phyloP scores from a whole-genome alignment of 768 basidiomycete species.

The Podaxis sp. region DNA sequence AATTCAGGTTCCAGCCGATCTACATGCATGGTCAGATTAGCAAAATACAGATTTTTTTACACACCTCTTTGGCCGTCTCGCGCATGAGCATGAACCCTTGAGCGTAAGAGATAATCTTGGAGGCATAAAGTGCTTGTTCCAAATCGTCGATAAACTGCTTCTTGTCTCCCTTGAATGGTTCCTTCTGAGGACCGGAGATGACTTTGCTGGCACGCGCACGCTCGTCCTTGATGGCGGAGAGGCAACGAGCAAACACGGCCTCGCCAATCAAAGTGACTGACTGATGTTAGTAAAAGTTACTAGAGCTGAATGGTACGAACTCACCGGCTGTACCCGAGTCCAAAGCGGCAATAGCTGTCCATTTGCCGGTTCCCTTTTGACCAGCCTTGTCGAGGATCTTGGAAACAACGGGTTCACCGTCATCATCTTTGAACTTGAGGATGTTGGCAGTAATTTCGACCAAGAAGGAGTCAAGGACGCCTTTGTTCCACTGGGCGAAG shows the following conservation, averaged over 20 bases:
- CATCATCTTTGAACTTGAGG: constrained; percentile 94
- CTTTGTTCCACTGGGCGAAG: constrained; percentile 95
- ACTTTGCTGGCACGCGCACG: constrained; percentile 89
- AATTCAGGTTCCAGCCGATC: constrained; percentile 91
- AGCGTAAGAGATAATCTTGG: constrained; percentile 99
- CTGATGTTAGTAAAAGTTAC: constrained; percentile 11
- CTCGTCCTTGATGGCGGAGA: constrained; percentile 96
- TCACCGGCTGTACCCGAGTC: constrained; percentile 84
- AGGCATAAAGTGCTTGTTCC: constrained; percentile 98
- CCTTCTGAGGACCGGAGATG: constrained; percentile 87
- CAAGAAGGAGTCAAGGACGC: constrained; percentile 99
- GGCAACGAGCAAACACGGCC: constrained; percentile 97
- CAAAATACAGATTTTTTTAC: constrained; percentile 7
- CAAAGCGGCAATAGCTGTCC: constrained; percentile 97
- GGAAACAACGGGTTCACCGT: constrained; percentile 83
- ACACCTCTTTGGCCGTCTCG: constrained; percentile 90
- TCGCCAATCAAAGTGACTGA: constrained; percentile 97
- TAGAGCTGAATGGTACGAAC: constrained; percentile 20
- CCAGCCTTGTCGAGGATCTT: constrained; percentile 97
- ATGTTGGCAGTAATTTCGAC: constrained; percentile 98
- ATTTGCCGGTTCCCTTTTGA: constrained; percentile 99
- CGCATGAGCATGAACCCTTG: constrained; percentile 99
- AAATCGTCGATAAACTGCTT: constrained; percentile 98
- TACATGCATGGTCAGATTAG: constrained; percentile 19
- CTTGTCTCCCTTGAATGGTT: constrained; percentile 96